Conservation (phyloP, 2,329 filamentous ascomycete genomes). For the Ophiostoma sp. region DNA sequence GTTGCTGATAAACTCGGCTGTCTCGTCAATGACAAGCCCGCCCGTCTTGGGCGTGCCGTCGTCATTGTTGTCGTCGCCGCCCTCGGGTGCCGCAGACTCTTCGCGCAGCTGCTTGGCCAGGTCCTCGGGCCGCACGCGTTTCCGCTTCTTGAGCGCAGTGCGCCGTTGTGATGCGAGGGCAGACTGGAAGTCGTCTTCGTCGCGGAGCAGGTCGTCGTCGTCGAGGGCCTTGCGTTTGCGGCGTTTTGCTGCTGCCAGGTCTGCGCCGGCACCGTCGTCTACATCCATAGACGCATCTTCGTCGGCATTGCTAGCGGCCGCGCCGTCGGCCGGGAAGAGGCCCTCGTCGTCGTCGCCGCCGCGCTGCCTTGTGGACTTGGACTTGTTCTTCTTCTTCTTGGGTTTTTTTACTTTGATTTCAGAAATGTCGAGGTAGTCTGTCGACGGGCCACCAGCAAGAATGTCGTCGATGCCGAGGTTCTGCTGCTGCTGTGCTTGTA, state of each 20-base stretch:
- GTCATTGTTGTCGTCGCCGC: neutral
- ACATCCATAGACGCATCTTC: slow-evolving; percentile 36
- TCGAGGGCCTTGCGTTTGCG: slow-evolving; percentile 60
- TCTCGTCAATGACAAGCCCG: slow-evolving; percentile 90
- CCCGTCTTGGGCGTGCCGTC: slow-evolving; percentile 27
- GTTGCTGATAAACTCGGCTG: slow-evolving; percentile 87
- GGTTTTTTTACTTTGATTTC: slow-evolving; percentile 92
- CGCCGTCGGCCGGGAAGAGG: slow-evolving; percentile 42
- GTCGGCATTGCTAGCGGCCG: neutral
- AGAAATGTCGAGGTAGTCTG: slow-evolving; percentile 82
- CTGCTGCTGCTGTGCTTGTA: neutral
- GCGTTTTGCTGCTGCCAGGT: slow-evolving; percentile 39
- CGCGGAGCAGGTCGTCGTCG: slow-evolving; percentile 58
- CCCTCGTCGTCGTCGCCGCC: slow-evolving; percentile 54
- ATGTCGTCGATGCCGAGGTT: slow-evolving; percentile 61
- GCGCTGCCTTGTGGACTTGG: slow-evolving; percentile 70
- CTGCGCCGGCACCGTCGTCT: slow-evolving; percentile 28
- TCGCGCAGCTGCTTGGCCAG: slow-evolving; percentile 73
- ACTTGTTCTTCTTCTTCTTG: slow-evolving; percentile 72
- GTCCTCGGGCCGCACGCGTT: slow-evolving; percentile 79
- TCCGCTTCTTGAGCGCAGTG: slow-evolving; percentile 83
- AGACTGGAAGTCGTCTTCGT: slow-evolving; percentile 89
- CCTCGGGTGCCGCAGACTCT: slow-evolving; percentile 45
- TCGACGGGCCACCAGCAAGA: slow-evolving; percentile 59
- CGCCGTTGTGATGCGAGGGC: slow-evolving; percentile 77